Evolutionary conservation across 495 filamentous ascomycete species (phyloP).

Genomic region (Talaromyces stipitatus): DNA sequence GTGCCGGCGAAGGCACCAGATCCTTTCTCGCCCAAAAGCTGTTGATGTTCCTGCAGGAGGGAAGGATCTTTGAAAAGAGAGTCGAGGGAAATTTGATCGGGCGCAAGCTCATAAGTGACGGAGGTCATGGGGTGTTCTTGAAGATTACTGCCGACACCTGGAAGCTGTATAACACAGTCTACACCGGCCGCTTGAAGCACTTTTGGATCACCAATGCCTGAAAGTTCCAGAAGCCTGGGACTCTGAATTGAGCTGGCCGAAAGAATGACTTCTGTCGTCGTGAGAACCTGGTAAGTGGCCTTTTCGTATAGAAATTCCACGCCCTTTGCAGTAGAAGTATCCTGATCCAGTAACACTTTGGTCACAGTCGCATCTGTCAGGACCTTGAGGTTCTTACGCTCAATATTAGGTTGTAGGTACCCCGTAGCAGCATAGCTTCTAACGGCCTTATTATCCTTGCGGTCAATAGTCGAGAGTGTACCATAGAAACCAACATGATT

Average conservation of each 20-base stretch:
- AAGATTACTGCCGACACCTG: slow-evolving; percentile 41
- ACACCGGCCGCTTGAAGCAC: slow-evolving; percentile 31
- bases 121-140: slow-evolving; percentile 31
- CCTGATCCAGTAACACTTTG: slow-evolving; percentile 23
- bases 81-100: background rate
- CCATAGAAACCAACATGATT: slow-evolving; percentile 18
- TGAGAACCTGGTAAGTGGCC: slow-evolving; percentile 28
- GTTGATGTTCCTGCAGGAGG: background rate
- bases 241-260: slow-evolving; percentile 50
- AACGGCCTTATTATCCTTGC: slow-evolving; percentile 13
- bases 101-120: slow-evolving; percentile 1
- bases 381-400: slow-evolving; percentile 38
- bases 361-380: slow-evolving; percentile 37
- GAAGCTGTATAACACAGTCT: slow-evolving; percentile 29
- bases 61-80: background rate
- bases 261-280: slow-evolving; percentile 48
- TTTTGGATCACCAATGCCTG: slow-evolving; percentile 43
- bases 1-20: background rate
- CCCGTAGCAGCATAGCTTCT: slow-evolving; percentile 32
- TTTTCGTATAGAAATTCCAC: slow-evolving; percentile 28
- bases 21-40: slow-evolving; percentile 5
- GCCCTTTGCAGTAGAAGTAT: slow-evolving; percentile 15
- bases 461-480: slow-evolving; percentile 11
- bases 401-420: slow-evolving; percentile 18
- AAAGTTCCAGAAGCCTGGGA: slow-evolving; percentile 52